Conservation (phyloP, 106 monocot genomes). For the Dactylorhiza incarnata region DNA sequence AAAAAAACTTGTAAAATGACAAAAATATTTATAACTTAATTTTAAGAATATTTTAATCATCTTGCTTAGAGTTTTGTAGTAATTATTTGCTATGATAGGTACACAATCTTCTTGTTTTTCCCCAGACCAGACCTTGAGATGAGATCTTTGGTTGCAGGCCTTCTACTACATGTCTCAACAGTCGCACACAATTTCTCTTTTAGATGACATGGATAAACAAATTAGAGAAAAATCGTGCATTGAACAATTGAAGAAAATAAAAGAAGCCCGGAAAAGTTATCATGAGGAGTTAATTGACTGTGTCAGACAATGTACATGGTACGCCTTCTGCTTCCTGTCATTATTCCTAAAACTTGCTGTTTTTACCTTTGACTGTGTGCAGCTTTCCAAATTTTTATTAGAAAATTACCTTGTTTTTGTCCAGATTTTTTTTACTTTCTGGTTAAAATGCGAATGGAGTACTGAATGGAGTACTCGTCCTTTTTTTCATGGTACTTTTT, state of each 20-base stretch:
- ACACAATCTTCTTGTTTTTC: neutral
- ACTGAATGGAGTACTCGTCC: neutral
- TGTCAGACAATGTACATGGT: constrained; percentile 87
- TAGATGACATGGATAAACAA: constrained; percentile 93
- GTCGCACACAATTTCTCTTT: constrained; percentile 68
- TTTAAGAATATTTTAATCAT: neutral
- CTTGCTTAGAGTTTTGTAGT: neutral
- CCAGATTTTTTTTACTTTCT: neutral
- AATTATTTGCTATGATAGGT: neutral
- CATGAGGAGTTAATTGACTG: constrained; percentile 88
- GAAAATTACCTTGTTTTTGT: neutral
- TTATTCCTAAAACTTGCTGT: neutral
- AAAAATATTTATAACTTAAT: neutral
- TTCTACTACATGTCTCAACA: constrained; percentile 94
- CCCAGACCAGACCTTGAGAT: neutral
- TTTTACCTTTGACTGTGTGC: neutral
- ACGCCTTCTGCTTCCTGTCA: constrained; percentile 1
- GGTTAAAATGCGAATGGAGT: neutral
- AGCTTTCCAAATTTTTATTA: neutral
- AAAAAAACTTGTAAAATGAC: neutral
- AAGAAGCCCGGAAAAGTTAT: constrained; percentile 82
- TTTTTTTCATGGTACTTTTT: neutral
- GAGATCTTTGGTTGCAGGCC: constrained; percentile 47
- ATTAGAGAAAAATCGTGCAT: constrained; percentile 77
- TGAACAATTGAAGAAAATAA: constrained; percentile 80